These are phyloP conservation scores for Penstemon barbatus DNA, from an alignment of 257 asterid species.

Conservation along the genomic window DNA sequence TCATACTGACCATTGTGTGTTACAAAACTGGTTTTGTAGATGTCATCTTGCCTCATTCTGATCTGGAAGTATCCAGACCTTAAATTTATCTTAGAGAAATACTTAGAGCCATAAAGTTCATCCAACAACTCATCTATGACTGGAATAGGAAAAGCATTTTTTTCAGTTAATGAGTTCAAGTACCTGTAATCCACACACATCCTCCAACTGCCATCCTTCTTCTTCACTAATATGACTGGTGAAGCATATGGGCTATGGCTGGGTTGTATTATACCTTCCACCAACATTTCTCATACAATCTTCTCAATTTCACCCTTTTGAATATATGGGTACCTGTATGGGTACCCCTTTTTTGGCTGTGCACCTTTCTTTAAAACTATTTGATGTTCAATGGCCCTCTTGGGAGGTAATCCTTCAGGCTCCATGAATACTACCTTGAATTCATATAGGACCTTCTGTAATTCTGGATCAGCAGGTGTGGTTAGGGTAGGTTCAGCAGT, in stretches of 20 bases:
- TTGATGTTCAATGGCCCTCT: not conserved
- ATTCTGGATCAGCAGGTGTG: not conserved
- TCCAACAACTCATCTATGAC: slow-evolving; percentile 8
- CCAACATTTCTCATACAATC: not conserved
- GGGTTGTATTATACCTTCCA: not conserved
- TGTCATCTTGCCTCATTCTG: not conserved
- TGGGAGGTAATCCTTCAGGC: not conserved
- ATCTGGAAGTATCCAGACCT: slow-evolving; percentile 3
- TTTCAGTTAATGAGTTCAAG: not conserved
- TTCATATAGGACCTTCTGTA: not conserved
- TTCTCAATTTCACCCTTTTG: not conserved
- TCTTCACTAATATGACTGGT: not conserved
- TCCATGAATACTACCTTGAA: not conserved
- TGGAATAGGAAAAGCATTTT: slow-evolving; percentile 2
- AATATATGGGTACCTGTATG: not conserved
- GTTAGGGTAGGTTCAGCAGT: not conserved
- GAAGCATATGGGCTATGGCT: not conserved
- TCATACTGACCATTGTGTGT: slow-evolving; percentile 14
- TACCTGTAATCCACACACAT: not conserved
- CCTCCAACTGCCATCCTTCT: not conserved
- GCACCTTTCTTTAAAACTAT: not conserved
- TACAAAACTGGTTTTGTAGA: not conserved
- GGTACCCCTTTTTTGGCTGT: not conserved
- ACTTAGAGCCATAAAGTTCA: not conserved
- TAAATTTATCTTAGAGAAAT: not conserved